Conservation (phyloP, 2,329 filamentous ascomycete genomes). For the Stachybotrys elegans region DNA sequence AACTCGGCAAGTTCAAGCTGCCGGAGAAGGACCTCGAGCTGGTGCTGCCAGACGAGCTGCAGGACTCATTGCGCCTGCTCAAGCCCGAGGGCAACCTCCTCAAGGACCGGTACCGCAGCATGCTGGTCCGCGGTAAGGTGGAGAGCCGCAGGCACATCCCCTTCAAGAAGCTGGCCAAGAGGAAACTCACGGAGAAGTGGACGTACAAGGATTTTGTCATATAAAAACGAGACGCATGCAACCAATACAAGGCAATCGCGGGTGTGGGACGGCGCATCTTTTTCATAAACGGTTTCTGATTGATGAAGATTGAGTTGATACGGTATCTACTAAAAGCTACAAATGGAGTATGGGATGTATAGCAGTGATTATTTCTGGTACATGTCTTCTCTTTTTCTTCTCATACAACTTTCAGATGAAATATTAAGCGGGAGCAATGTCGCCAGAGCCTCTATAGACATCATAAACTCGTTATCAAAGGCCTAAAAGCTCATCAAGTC, state of each 20-base stretch:
- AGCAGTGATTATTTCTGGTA: no score
- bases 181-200: constrained; percentile 91
- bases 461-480: no score
- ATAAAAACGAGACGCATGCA: no score
- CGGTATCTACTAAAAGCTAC: no score
- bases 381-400: no score
- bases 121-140: constrained; percentile 84
- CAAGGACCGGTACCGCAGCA: constrained; percentile 83
- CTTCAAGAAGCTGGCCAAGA: constrained; percentile 78
- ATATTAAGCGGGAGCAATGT: no score
- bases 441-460: no score
- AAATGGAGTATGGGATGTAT: constrained; percentile 5
- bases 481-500: constrained; percentile 51
- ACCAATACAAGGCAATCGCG: constrained; percentile 2
- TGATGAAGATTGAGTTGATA: no score
- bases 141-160: constrained; percentile 75
- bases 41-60: constrained; percentile 74
- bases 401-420: no score
- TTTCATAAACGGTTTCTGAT: constrained; percentile 1
- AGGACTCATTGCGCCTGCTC: constrained; percentile 74
- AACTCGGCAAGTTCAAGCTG: constrained; percentile 67
- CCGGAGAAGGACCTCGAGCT: constrained; percentile 78
- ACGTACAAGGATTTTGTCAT: constrained; percentile 82
- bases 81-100: constrained; percentile 96
- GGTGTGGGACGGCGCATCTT: no score